Conservation (phyloP, 208 protist species). For the Leishmania turanica region DNA sequence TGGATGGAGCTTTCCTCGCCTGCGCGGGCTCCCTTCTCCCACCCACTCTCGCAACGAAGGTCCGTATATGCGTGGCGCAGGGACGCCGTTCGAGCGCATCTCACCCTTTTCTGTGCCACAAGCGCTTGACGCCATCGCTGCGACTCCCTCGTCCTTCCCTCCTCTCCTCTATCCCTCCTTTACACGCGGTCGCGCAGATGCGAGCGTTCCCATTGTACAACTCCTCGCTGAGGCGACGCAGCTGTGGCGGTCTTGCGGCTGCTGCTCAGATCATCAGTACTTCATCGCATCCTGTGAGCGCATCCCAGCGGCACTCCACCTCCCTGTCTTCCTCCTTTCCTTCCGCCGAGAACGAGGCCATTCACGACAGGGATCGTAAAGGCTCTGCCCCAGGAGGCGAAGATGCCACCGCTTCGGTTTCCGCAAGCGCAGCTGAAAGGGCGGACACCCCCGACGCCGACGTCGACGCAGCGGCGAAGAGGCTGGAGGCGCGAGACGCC, state of each 20-base stretch:
- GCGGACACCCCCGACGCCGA: not conserved
- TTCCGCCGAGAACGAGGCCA: not conserved
- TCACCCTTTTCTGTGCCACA: not conserved
- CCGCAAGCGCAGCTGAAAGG: not conserved
- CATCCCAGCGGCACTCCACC: not conserved
- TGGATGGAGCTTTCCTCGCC: too few relatives aligned
- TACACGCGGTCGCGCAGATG: constrained; percentile 2
- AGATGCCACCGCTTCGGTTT: not conserved
- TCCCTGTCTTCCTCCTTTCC: not conserved
- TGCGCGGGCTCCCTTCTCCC: not conserved
- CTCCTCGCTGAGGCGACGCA: not conserved
- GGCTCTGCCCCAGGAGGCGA: not conserved
- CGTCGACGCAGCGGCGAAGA: constrained; percentile 11
- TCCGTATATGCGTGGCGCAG: not conserved
- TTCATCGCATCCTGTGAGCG: not conserved
- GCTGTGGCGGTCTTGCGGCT: not conserved
- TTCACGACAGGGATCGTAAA: not conserved
- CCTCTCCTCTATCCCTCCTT: not conserved
- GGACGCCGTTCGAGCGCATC: not conserved
- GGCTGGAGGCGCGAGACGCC: constrained; percentile 44
- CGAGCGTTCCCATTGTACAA: not conserved
- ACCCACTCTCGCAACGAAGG: not conserved
- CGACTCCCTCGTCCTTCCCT: not conserved
- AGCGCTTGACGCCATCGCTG: not conserved
- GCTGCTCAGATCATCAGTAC: not conserved